These are phyloP conservation scores for Laburnicola sp. DNA, from an alignment of 2,329 filamentous ascomycete species.

Conservation along the genomic window DNA sequence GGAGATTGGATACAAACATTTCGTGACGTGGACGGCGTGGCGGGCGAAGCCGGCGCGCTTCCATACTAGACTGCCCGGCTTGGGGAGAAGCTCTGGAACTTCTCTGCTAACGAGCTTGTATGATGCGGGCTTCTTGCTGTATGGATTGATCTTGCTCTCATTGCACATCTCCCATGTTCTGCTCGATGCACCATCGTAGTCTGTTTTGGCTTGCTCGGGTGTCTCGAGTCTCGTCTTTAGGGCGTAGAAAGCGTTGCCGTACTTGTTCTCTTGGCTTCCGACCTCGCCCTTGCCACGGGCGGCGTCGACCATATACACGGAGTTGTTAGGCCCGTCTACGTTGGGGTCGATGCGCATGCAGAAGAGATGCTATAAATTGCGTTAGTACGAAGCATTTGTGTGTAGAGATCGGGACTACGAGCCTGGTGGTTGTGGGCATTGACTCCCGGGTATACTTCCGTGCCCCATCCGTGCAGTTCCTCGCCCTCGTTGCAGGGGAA, in stretches of 20 bases:
- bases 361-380: slow-evolving; percentile 68
- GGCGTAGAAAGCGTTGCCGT: slow-evolving; percentile 88
- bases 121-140: slow-evolving; percentile 79
- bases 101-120: slow-evolving; percentile 92
- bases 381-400: too few relatives aligned
- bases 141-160: slow-evolving; percentile 78
- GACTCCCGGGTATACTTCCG: slow-evolving; percentile 85
- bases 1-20: slow-evolving; percentile 62
- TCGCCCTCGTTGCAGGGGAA: slow-evolving; percentile 80
- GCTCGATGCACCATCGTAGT: slow-evolving; percentile 78
- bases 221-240: slow-evolving; percentile 80
- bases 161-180: slow-evolving; percentile 92
- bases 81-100: slow-evolving; percentile 76
- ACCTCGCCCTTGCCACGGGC: slow-evolving; percentile 70
- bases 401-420: too few relatives aligned
- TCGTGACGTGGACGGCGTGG: slow-evolving; percentile 86
- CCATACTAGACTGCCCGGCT: slow-evolving; percentile 80
- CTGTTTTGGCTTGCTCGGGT: slow-evolving; percentile 67
- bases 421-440: slow-evolving; percentile 91
- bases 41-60: slow-evolving; percentile 86
- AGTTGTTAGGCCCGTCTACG: slow-evolving; percentile 82
- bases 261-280: slow-evolving; percentile 79
- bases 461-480: slow-evolving; percentile 84
- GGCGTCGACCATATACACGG: slow-evolving; percentile 81
- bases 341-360: slow-evolving; percentile 86